Evolutionary conservation across 352 stramenopile genomes (phyloP).

Genomic region (Phytophthora hybrid): DNA sequence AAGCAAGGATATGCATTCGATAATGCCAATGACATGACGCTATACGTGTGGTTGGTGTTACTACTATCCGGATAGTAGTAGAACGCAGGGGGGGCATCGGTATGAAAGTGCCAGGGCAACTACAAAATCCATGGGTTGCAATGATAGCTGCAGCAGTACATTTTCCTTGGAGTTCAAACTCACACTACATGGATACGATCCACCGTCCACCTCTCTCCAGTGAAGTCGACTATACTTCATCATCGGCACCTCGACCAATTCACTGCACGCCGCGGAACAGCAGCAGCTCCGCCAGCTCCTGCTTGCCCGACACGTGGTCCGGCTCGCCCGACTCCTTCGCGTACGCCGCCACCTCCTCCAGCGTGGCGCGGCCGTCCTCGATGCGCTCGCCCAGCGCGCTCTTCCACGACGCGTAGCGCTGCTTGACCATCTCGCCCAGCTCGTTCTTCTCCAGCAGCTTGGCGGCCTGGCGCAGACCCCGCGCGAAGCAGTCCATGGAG

Average conservation of each 20-base stretch:
- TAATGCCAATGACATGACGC: no score
- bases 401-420: slow-evolving; percentile 79
- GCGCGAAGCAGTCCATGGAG: slow-evolving; percentile 87
- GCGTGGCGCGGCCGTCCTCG: slow-evolving; percentile 64
- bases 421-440: slow-evolving; percentile 54
- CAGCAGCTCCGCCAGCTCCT: slow-evolving; percentile 82
- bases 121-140: slow-evolving; percentile 1
- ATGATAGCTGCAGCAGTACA: no score
- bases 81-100: no score
- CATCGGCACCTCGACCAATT: background rate
- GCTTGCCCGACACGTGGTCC: slow-evolving; percentile 67
- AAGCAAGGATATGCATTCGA: no score
- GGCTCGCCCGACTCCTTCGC: slow-evolving; percentile 64
- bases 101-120: no score
- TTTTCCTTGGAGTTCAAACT: no score
- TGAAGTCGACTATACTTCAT: no score
- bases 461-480: slow-evolving; percentile 73
- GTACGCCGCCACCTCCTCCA: slow-evolving; percentile 68
- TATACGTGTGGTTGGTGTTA: no score
- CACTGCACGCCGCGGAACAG: slow-evolving; percentile 50
- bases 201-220: no score
- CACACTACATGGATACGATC: no score
- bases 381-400: slow-evolving; percentile 64
- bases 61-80: no score
- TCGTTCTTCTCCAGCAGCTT: slow-evolving; percentile 71